A percentile compares a stretch with the other conserved stretches of the same genome.
Evolutionary conservation across 1,139 yeast genomes (phyloP).

Genomic region (Debaryomyces subglobosus): DNA sequence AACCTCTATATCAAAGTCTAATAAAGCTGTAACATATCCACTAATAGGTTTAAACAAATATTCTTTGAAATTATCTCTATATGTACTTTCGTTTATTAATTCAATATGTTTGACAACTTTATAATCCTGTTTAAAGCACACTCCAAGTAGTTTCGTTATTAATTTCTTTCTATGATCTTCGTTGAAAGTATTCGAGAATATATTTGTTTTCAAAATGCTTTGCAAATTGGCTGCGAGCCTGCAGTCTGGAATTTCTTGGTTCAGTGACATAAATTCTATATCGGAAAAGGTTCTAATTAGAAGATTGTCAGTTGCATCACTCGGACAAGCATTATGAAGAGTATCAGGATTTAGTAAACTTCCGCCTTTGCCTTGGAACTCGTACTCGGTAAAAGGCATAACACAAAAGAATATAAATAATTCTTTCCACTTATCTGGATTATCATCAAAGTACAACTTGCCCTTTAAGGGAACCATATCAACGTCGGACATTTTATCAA

Average conservation of each 20-base stretch:
- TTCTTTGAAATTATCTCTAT: background rate
- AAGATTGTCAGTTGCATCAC: background rate
- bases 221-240: background rate
- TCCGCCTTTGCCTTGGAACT: too few species aligned
- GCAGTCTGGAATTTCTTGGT: background rate
- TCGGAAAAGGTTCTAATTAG: background rate
- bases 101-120: background rate
- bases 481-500: background rate
- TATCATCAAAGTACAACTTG: constrained; percentile 6
- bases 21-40: background rate
- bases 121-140: too few species aligned
- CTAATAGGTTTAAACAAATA: background rate
- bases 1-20: background rate
- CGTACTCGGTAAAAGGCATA: too few species aligned
- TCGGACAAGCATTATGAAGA: background rate
- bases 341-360: too few species aligned
- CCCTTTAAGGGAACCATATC: background rate
- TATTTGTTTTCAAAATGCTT: background rate
- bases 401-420: too few species aligned
- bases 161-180: too few species aligned
- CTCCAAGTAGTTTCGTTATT: too few species aligned
- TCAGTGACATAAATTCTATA: background rate
- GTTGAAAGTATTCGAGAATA: too few species aligned
- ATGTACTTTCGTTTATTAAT: background rate
- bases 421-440: constrained; percentile 13